phyloP scores from a whole-genome alignment of 2,329 filamentous ascomycete genomes.

The Penicillium fuscoglaucum region DNA sequence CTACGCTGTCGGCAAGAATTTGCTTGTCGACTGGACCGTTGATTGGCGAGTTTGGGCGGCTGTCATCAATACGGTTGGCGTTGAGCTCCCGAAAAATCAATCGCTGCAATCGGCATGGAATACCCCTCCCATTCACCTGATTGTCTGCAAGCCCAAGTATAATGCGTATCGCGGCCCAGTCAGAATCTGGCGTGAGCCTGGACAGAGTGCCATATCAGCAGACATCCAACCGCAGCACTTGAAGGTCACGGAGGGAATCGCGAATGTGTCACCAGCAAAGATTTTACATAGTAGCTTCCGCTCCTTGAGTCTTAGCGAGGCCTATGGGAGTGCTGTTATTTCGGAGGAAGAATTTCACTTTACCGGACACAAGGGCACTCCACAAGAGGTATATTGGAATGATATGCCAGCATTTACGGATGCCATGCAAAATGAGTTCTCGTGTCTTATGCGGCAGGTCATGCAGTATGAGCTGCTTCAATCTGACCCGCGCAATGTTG shows the following conservation, averaged over 20 bases:
- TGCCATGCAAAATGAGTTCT: not conserved
- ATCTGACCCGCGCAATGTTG: not conserved
- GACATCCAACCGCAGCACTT: not conserved
- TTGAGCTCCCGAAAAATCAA: not conserved
- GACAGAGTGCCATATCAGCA: not conserved
- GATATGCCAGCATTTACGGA: not conserved
- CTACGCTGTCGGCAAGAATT: not conserved
- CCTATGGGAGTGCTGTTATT: not conserved
- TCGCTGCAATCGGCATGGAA: not conserved
- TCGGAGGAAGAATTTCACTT: not conserved
- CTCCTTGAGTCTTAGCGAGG: not conserved
- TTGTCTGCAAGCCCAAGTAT: not conserved
- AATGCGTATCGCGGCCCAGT: not conserved
- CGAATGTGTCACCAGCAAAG: not conserved
- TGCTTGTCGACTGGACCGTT: not conserved
- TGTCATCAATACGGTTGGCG: not conserved
- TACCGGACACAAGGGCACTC: not conserved
- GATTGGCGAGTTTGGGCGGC: slow-evolving; percentile 4
- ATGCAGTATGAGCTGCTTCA: not conserved
- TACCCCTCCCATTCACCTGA: not conserved
- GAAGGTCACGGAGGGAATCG: not conserved
- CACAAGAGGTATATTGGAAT: not conserved
- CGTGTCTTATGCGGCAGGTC: slow-evolving; percentile 4
- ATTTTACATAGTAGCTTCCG: not conserved
- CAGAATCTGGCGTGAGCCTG: not conserved